phyloP scores from a whole-genome alignment of 257 asterid species.

The Cruciata laevipes region DNA sequence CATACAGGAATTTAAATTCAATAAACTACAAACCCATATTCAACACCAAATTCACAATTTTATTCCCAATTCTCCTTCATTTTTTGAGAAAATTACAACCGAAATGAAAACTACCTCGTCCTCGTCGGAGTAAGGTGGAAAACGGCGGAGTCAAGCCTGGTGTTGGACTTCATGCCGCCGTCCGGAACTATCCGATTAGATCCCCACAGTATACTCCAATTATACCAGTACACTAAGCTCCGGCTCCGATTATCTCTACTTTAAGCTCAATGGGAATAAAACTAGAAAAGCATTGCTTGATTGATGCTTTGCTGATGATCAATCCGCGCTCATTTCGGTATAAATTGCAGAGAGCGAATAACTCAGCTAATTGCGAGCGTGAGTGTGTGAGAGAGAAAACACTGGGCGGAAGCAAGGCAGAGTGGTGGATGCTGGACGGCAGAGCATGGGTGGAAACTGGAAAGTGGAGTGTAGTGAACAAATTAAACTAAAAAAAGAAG shows the following conservation, averaged over 20 bases:
- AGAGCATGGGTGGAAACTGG: slow-evolving; percentile 9
- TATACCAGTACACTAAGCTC: neutral
- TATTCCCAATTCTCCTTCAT: neutral
- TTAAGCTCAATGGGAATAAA: neutral
- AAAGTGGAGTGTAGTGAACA: neutral
- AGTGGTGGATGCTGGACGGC: slow-evolving; percentile 19
- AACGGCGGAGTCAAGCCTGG: slow-evolving; percentile 70
- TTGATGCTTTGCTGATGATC: slow-evolving; percentile 3
- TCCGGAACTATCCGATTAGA: slow-evolving; percentile 24
- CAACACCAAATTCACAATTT: neutral
- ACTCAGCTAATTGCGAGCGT: neutral
- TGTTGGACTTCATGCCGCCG: slow-evolving; percentile 51
- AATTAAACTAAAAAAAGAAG: no score
- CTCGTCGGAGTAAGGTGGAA: slow-evolving; percentile 97
- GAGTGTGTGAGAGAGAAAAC: slow-evolving; percentile 4
- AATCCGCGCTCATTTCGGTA: slow-evolving; percentile 5
- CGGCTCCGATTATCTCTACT: slow-evolving; percentile 6
- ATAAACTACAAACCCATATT: neutral
- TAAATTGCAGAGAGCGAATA: slow-evolving; percentile 5
- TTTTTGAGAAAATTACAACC: neutral
- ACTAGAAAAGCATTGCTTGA: neutral
- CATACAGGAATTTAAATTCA: neutral
- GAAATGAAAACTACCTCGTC: slow-evolving; percentile 44
- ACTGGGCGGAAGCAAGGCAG: slow-evolving; percentile 13
- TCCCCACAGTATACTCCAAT: slow-evolving; percentile 25